Percentiles rank a stretch among this genome's conserved stretches.
Conservation (phyloP, 1,139 yeast species). For the Sugiyamaella novakii region DNA sequence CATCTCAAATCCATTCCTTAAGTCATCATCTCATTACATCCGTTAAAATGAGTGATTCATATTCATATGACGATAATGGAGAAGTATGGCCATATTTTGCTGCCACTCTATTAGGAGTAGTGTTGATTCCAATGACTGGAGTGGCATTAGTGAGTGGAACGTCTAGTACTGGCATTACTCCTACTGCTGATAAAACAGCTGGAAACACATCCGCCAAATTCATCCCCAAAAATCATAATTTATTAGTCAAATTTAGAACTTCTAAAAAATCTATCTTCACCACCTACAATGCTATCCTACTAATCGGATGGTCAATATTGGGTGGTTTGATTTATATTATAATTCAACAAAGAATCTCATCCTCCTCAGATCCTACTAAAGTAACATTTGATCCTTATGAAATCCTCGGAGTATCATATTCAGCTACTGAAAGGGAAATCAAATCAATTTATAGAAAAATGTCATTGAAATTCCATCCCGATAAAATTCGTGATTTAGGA, state of each 20-base stretch:
- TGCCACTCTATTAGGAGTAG: slow-evolving; percentile 66
- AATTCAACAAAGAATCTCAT: slow-evolving; percentile 44
- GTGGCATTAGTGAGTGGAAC: slow-evolving; percentile 6
- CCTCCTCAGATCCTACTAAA: slow-evolving; percentile 5
- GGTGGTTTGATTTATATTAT: slow-evolving; percentile 55
- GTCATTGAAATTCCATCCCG: slow-evolving; percentile 90
- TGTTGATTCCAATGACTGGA: slow-evolving; percentile 68
- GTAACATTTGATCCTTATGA: slow-evolving; percentile 81
- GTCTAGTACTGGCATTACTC: background rate
- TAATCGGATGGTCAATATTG: slow-evolving; percentile 70
- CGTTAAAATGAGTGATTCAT: slow-evolving; percentile 47
- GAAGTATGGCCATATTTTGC: slow-evolving; percentile 97
- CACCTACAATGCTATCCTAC: slow-evolving; percentile 48
- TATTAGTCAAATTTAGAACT: slow-evolving; percentile 36
- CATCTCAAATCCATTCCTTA: too few relatives aligned
- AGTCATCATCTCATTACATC: too few relatives aligned
- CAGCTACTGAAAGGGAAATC: slow-evolving; percentile 75
- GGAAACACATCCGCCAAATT: slow-evolving; percentile 19
- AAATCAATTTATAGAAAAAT: slow-evolving; percentile 83
- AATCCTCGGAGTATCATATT: slow-evolving; percentile 69
- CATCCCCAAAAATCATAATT: slow-evolving; percentile 48
- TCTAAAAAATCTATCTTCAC: slow-evolving; percentile 41
- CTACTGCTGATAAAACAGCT: background rate
- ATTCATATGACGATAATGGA: slow-evolving; percentile 80
- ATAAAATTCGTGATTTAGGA: slow-evolving; percentile 62